A percentile compares a stretch with the other conserved stretches of the same genome.
phyloP scores from a whole-genome alignment of 1,284 basidiomycete species.

The Malassezia furfur region DNA sequence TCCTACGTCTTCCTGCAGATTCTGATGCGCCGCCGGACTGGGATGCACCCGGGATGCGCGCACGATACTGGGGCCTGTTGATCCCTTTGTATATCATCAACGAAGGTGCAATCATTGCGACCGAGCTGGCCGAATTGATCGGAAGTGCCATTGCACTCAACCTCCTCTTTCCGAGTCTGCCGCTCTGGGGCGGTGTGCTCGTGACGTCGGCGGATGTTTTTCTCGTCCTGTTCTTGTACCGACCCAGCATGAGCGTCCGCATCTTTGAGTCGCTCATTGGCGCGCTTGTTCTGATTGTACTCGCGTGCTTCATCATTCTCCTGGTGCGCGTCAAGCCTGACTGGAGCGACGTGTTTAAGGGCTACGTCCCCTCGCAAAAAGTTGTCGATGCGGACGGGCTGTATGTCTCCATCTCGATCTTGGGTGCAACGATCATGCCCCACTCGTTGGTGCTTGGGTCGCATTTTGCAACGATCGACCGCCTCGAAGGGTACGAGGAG shows the following conservation, averaged over 20 bases:
- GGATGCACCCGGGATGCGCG: conserved; percentile 55
- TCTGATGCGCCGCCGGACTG: conserved; percentile 50
- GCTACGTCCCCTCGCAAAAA: conserved; percentile 65
- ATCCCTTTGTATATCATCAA: conserved; percentile 54
- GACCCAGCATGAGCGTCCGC: conserved; percentile 46
- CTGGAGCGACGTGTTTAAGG: conserved; percentile 73
- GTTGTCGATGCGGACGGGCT: conserved; percentile 57
- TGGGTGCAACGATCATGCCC: conserved; percentile 62
- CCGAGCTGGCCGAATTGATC: conserved; percentile 59
- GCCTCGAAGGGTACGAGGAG: conserved; percentile 14
- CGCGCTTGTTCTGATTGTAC: conserved; percentile 50
- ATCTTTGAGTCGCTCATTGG: conserved; percentile 63
- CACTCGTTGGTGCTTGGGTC: conserved; percentile 84
- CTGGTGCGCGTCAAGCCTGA: conserved; percentile 64
- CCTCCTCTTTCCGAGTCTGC: conserved; percentile 66
- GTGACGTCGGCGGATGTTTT: conserved; percentile 76
- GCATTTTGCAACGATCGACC: conserved; percentile 50
- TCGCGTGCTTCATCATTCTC: conserved; percentile 68
- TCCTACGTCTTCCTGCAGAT: conserved; percentile 18
- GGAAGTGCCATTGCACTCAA: conserved; percentile 70
- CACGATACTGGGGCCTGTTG: conserved; percentile 33
- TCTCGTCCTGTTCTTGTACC: conserved; percentile 55
- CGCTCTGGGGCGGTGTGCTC: conserved; percentile 53
- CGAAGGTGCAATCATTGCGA: conserved; percentile 65
- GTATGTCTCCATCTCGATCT: conserved; percentile 63